These are phyloP conservation scores for Serpula lacrymans DNA, from an alignment of 768 basidiomycete species.

Conservation along the genomic window DNA sequence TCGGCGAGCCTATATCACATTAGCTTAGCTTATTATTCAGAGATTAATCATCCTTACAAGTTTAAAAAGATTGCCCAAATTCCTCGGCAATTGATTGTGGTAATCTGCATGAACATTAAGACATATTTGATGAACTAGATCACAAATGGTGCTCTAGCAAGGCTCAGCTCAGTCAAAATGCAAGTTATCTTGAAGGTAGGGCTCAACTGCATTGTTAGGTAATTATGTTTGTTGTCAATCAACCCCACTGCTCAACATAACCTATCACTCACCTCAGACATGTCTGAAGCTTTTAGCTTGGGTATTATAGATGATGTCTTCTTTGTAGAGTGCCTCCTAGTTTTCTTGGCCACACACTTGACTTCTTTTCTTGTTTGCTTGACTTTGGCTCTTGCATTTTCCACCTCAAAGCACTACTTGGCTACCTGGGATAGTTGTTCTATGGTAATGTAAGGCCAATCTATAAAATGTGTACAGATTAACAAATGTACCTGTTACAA, in stretches of 20 bases:
- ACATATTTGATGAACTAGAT: neutral
- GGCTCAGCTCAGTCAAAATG: too few species aligned
- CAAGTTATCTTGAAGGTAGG: too few species aligned
- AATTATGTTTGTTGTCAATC: neutral
- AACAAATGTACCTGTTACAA: too few species aligned
- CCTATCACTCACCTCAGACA: neutral
- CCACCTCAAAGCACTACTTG: too few species aligned
- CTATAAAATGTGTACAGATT: too few species aligned
- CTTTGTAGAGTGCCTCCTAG: too few species aligned
- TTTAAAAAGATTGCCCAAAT: neutral
- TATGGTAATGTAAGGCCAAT: neutral
- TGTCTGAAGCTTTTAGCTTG: neutral
- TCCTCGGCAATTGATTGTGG: neutral
- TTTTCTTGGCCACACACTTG: neutral
- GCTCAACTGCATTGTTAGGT: neutral
- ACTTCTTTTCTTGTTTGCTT: neutral
- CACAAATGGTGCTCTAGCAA: neutral
- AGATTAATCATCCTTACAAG: neutral
- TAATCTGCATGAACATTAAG: neutral
- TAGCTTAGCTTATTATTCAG: neutral
- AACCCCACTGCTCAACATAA: neutral
- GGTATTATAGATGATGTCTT: neutral
- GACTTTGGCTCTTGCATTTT: neutral
- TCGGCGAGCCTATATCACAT: constrained; percentile 2
- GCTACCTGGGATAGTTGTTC: neutral